phyloP scores from a whole-genome alignment of 805 yeast genomes.

The Saccharomyces jurei region DNA sequence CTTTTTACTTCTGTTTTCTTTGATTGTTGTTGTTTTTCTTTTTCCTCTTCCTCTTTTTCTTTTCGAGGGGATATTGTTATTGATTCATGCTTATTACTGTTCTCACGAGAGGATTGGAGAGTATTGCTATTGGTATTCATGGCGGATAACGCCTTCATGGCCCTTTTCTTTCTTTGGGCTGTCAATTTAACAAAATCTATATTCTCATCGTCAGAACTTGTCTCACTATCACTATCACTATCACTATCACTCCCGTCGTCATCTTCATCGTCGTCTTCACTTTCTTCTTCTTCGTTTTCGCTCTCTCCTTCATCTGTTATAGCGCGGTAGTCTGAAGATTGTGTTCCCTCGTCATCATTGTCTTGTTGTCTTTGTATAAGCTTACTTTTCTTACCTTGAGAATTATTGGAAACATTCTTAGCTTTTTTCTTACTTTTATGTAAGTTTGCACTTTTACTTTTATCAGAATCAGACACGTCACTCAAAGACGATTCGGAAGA shows the following conservation, averaged over 20 bases:
- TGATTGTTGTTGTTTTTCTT: slow-evolving; percentile 19
- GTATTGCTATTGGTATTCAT: slow-evolving; percentile 36
- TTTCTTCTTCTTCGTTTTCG: slow-evolving; percentile 12
- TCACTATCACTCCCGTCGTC: slow-evolving; percentile 32
- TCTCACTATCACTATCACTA: slow-evolving; percentile 35
- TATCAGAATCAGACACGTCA: slow-evolving; percentile 32
- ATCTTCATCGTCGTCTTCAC: slow-evolving; percentile 26
- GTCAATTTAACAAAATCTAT: slow-evolving; percentile 68
- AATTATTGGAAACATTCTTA: slow-evolving; percentile 20
- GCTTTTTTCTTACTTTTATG: slow-evolving; percentile 17
- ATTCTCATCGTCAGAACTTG: slow-evolving; percentile 56
- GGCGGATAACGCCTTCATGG: slow-evolving; percentile 40
- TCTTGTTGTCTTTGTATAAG: slow-evolving; percentile 28
- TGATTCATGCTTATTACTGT: slow-evolving; percentile 18
- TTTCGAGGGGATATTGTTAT: slow-evolving; percentile 13
- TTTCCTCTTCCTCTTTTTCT: slow-evolving; percentile 39
- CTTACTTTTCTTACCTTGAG: slow-evolving; percentile 28
- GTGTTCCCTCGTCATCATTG: slow-evolving; percentile 16
- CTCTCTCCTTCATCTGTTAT: slow-evolving; percentile 24
- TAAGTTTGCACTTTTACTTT: slow-evolving; percentile 24
- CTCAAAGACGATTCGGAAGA: slow-evolving; percentile 37
- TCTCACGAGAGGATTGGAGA: slow-evolving; percentile 36
- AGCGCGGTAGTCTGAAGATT: slow-evolving; percentile 20
- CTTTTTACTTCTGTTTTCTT: slow-evolving; percentile 13
- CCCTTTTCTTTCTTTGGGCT: slow-evolving; percentile 53